Evolutionary conservation across 2,329 filamentous ascomycete species (phyloP).

Genomic region (Pyricularia pennisetigena): DNA sequence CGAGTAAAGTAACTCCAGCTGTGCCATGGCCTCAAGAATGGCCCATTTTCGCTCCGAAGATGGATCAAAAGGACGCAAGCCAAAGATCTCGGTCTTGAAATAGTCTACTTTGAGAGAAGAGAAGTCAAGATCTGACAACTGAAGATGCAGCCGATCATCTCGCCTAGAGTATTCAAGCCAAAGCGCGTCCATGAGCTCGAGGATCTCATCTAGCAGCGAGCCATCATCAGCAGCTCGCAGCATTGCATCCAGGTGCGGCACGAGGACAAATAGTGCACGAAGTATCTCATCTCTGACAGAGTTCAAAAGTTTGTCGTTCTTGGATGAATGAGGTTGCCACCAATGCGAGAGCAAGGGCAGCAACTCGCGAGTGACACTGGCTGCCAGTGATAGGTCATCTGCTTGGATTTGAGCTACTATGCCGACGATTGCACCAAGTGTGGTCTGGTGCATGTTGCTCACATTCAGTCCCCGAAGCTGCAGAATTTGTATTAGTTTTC

Average conservation of each 20-base stretch:
- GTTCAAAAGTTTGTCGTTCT: slow-evolving; percentile 44
- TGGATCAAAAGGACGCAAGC: slow-evolving; percentile 40
- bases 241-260: slow-evolving; percentile 52
- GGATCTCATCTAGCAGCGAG: slow-evolving; percentile 37
- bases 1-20: slow-evolving; percentile 41
- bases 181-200: slow-evolving; percentile 61
- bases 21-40: slow-evolving; percentile 46
- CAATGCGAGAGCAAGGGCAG: slow-evolving; percentile 64
- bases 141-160: slow-evolving; percentile 60
- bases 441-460: slow-evolving; percentile 57
- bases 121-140: slow-evolving; percentile 67
- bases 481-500: slow-evolving; percentile 50
- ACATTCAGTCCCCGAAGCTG: slow-evolving; percentile 46
- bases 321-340: slow-evolving; percentile 62
- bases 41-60: slow-evolving; percentile 52
- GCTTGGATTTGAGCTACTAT: slow-evolving; percentile 56
- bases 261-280: slow-evolving; percentile 56
- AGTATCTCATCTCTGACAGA: slow-evolving; percentile 69
- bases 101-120: slow-evolving; percentile 31
- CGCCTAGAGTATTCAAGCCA: slow-evolving; percentile 69
- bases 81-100: slow-evolving; percentile 40
- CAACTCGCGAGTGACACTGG: slow-evolving; percentile 47
- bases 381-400: slow-evolving; percentile 57
- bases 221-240: slow-evolving; percentile 30
- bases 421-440: slow-evolving; percentile 67